Percentiles rank a stretch among this genome's conserved stretches.
Evolutionary conservation across 2,329 filamentous ascomycete species (phyloP).

Genomic region (Clarireedia paspali): DNA sequence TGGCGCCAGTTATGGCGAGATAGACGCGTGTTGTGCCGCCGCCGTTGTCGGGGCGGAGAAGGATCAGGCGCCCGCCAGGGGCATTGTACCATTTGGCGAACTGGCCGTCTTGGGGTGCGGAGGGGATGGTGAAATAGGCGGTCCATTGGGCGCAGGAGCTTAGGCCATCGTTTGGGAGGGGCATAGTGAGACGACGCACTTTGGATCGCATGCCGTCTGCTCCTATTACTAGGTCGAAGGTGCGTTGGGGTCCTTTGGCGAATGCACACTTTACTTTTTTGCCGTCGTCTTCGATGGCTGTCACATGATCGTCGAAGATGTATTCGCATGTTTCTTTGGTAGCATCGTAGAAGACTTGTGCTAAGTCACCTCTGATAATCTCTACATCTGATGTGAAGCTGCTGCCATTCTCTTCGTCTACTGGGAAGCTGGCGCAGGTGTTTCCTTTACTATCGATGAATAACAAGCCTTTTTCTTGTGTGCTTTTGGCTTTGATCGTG

Average conservation of each 20-base stretch:
- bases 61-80: background rate
- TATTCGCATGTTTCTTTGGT: constrained; percentile 21
- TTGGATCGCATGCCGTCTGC: constrained; percentile 41
- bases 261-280: background rate
- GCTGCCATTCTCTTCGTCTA: constrained; percentile 20
- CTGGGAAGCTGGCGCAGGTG: constrained; percentile 31
- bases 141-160: constrained; percentile 31
- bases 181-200: constrained; percentile 38
- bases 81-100: constrained; percentile 3
- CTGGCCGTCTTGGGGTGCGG: constrained; percentile 26
- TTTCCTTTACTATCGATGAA: constrained; percentile 33
- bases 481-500: constrained; percentile 31
- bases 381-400: constrained; percentile 38
- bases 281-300: background rate
- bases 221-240: constrained; percentile 39
- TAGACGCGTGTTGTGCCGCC: background rate
- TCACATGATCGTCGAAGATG: constrained; percentile 5
- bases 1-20: background rate
- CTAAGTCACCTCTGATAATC: constrained; percentile 37
- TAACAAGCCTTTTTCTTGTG: constrained; percentile 36
- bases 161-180: constrained; percentile 31
- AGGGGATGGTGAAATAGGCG: constrained; percentile 35
- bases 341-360: constrained; percentile 32
- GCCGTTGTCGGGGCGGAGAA: background rate
- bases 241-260: background rate